Evolutionary conservation across 2,329 filamentous ascomycete species (phyloP), one percentile per base, ranked within the genome.

Genomic region (Aureobasidium sp.): DNA sequence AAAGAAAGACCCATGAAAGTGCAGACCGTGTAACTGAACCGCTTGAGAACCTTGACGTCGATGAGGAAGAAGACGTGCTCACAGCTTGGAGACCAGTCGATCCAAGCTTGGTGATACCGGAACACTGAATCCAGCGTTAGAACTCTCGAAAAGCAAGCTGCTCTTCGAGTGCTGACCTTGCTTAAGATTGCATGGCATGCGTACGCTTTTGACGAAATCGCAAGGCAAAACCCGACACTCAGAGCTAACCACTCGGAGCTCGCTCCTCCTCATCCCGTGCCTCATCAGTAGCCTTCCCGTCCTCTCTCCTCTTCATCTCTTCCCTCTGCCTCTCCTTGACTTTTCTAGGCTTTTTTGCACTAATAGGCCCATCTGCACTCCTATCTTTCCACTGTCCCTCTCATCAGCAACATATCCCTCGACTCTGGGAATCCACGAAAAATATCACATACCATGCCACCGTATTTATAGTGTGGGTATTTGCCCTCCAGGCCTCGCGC

Each of bases 21-120:
- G 31, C 76, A 79, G 63, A 74, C 63, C 65, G 76, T 77, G 69
- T 79, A 79, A 39, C 77, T 76, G 65, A 73, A 75, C 64, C 75
- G 71, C 66, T 76, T 75, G 52, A 78, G 66, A 57, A 77, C 72
- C 62, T 77, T 75, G 31, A 75, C 76, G 42, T 76, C 76, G 64
- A 75, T 71, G 76, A 25, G 73, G 14, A 74, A 75, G 70, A 73
- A 77, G 63, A 72, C 67, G 44, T 77, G 70, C 68, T 77, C 76
- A 68, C 74, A 73, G 52, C 74, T 75, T 37, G 12, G 36, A 76
- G 75, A 67, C 72, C 77, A 57, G 74, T 78, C 37, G 73, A 72
- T 63, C 77, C 70, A 48, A 76, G 72, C 62, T 70, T 71, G 17
- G 74, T 77, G 69, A 78, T 68, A 47, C 69, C 70, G 34, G 74